phyloP scores from a whole-genome alignment of 2,329 filamentous ascomycete species.

The Trichophyton simii region DNA sequence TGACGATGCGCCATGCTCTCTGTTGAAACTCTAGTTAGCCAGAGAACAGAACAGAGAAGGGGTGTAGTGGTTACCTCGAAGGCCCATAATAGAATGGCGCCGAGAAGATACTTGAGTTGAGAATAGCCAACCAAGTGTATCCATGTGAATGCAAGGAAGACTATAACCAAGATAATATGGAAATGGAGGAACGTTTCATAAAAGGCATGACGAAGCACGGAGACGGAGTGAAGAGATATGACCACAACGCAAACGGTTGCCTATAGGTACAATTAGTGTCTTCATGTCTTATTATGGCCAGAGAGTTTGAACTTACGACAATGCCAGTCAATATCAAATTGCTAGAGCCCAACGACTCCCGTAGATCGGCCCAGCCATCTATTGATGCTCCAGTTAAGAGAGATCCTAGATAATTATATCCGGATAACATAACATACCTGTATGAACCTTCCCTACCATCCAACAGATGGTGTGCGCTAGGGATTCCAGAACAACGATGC shows the following conservation, averaged over 20 bases:
- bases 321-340: slow-evolving; percentile 32
- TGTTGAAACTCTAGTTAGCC: slow-evolving; percentile 12
- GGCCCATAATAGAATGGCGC: slow-evolving; percentile 64
- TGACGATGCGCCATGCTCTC: slow-evolving; percentile 49
- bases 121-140: slow-evolving; percentile 63
- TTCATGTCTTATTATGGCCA: slow-evolving; percentile 22
- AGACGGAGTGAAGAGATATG: slow-evolving; percentile 58
- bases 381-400: not conserved
- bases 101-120: slow-evolving; percentile 62
- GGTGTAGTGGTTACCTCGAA: slow-evolving; percentile 39
- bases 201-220: slow-evolving; percentile 79
- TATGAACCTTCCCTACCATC: slow-evolving; percentile 53
- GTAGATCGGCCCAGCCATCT: slow-evolving; percentile 28
- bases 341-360: slow-evolving; percentile 20
- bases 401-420: not conserved
- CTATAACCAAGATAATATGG: slow-evolving; percentile 63
- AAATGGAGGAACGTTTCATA: slow-evolving; percentile 91
- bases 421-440: slow-evolving; percentile 32
- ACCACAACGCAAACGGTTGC: slow-evolving; percentile 46
- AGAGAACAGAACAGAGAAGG: not conserved
- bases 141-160: slow-evolving; percentile 60
- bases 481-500: slow-evolving; percentile 56
- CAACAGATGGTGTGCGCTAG: slow-evolving; percentile 60
- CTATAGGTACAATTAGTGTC: slow-evolving; percentile 15
- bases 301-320: slow-evolving; percentile 27